These are phyloP conservation scores for Neonothopanus nambi DNA, from an alignment of 1,284 basidiomycete species.

Conservation along the genomic window DNA sequence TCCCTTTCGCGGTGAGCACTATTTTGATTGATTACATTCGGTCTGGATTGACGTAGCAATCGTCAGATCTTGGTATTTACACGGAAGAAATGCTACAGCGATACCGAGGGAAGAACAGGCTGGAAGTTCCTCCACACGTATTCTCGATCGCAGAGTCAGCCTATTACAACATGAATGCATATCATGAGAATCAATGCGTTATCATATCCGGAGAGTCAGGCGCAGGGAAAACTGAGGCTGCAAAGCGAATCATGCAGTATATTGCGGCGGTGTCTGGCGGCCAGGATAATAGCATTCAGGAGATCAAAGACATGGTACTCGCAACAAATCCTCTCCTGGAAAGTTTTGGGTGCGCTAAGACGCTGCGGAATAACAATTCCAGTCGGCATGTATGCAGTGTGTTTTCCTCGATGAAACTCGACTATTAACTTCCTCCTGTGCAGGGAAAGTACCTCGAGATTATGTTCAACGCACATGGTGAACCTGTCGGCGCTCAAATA, in stretches of 20 bases:
- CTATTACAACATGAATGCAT: constrained; percentile 99
- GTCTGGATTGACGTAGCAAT: constrained; percentile 6
- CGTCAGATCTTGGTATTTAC: constrained; percentile 99
- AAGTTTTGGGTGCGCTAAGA: constrained; percentile 99
- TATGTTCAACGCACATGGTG: constrained; percentile 94
- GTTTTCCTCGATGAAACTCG: neutral
- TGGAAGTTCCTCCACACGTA: constrained; percentile 98
- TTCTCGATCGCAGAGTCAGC: constrained; percentile 96
- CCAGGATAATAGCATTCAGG: constrained; percentile 84
- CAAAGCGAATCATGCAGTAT: constrained; percentile 99
- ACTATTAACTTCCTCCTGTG: constrained; percentile 11
- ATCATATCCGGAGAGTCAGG: constrained; percentile 99
- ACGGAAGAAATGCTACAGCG: constrained; percentile 83
- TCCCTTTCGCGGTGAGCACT: constrained; percentile 83
- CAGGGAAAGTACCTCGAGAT: constrained; percentile 99
- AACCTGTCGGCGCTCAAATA: constrained; percentile 96
- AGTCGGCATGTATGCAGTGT: constrained; percentile 84
- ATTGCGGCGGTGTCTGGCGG: constrained; percentile 96
- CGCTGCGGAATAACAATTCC: constrained; percentile 97
- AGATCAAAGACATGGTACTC: constrained; percentile 99
- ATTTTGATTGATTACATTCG: constrained; percentile 5
- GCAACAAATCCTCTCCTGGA: constrained; percentile 98
- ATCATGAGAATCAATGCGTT: constrained; percentile 99
- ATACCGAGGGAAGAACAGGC: constrained; percentile 97
- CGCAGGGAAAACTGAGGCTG: constrained; percentile 96